Percentiles rank a stretch among this genome's conserved stretches.
Conservation (phyloP, 192 early-diverging fungal species). For the Backusella macrospora region DNA sequence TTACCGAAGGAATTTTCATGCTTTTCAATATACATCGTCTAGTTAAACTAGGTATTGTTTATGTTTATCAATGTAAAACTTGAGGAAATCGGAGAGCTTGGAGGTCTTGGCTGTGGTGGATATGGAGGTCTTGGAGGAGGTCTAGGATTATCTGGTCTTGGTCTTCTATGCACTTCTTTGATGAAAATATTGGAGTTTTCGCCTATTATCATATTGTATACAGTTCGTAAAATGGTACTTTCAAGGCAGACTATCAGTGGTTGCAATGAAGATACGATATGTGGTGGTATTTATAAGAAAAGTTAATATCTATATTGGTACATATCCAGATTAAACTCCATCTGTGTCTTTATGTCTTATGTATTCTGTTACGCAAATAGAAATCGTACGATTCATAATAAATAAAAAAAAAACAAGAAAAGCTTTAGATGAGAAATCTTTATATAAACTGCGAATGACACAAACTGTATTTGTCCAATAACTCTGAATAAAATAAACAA, state of each 20-base stretch:
- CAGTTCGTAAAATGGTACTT: slow-evolving; percentile 3
- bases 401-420: background rate
- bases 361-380: slow-evolving; percentile 8
- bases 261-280: background rate
- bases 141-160: slow-evolving; percentile 6
- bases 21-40: background rate
- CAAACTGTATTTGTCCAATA: background rate
- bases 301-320: slow-evolving; percentile 9
- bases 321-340: slow-evolving; percentile 14
- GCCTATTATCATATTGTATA: background rate
- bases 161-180: background rate
- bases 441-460: background rate
- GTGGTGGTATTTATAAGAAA: slow-evolving; percentile 4
- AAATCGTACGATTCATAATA: slow-evolving; percentile 4
- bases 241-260: background rate
- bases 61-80: background rate
- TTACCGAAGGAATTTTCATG: background rate
- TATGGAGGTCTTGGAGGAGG: background rate
- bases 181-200: background rate
- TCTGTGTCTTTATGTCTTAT: slow-evolving; percentile 5
- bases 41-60: background rate
- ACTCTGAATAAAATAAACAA: background rate
- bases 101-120: background rate
- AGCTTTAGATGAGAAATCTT: background rate
- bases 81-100: background rate